Conservation (phyloP, 2,329 filamentous ascomycete genomes). For the Penicillium palitans region DNA sequence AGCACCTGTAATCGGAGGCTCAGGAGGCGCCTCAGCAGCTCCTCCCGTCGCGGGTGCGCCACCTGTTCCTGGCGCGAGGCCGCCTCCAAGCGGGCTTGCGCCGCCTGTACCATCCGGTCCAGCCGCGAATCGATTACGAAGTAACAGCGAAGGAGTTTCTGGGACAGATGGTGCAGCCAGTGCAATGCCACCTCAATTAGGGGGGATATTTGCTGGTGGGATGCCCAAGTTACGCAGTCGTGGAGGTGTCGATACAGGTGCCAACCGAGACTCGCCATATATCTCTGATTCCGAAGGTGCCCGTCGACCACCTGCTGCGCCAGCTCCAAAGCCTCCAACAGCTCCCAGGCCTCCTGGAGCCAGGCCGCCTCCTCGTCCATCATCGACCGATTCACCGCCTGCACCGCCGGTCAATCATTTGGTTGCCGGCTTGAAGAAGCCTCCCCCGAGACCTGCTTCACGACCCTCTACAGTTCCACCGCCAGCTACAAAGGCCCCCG, state of each 20-base stretch:
- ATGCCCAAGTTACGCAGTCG: slow-evolving; percentile 96
- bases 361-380: slow-evolving; percentile 48
- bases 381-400: slow-evolving; percentile 50
- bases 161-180: slow-evolving; percentile 47
- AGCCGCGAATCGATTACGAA: slow-evolving; percentile 65
- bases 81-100: slow-evolving; percentile 27
- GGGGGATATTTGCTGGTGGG: slow-evolving; percentile 84
- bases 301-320: slow-evolving; percentile 55
- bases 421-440: slow-evolving; percentile 61
- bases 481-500: slow-evolving; percentile 54
- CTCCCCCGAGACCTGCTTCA: slow-evolving; percentile 49
- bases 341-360: slow-evolving; percentile 59
- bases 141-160: slow-evolving; percentile 69
- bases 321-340: slow-evolving; percentile 55
- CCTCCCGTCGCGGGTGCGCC: slow-evolving; percentile 73
- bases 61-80: slow-evolving; percentile 63
- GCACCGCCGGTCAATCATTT: slow-evolving; percentile 55
- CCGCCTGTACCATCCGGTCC: slow-evolving; percentile 53
- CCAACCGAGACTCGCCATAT: slow-evolving; percentile 70
- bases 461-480: slow-evolving; percentile 63
- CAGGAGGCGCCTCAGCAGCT: slow-evolving; percentile 57
- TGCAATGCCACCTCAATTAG: slow-evolving; percentile 69
- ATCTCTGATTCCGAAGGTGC: slow-evolving; percentile 72
- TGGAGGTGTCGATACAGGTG: slow-evolving; percentile 75
- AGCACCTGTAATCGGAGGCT: slow-evolving; percentile 66